Percentiles rank a stretch among this genome's conserved stretches.
phyloP scores from a whole-genome alignment of 2,329 filamentous ascomycete genomes.

The Graphium sp. region DNA sequence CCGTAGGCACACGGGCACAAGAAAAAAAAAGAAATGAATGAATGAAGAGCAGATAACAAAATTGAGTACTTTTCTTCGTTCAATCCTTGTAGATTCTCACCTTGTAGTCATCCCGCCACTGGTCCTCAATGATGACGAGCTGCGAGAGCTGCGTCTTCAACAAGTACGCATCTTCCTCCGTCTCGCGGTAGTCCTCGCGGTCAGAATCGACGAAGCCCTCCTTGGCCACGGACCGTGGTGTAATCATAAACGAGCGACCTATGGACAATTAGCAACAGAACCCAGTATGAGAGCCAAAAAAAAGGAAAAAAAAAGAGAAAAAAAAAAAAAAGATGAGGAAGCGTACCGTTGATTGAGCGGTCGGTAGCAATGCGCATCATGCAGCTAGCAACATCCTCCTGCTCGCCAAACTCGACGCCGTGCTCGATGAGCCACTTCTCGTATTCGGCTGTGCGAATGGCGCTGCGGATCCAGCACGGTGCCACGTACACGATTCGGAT shows the following conservation, averaged over 20 bases:
- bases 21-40: too few species aligned
- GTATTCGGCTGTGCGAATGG: conserved; percentile 19
- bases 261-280: neutral
- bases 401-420: conserved; percentile 21
- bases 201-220: conserved; percentile 21
- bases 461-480: conserved; percentile 21
- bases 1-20: too few species aligned
- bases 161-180: conserved; percentile 17
- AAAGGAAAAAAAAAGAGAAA: neutral
- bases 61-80: neutral
- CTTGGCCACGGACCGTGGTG: conserved; percentile 16
- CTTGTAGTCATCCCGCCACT: conserved; percentile 18
- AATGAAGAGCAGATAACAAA: too few species aligned
- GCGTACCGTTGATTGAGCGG: conserved; percentile 13
- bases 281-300: neutral
- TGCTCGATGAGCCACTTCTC: conserved; percentile 19
- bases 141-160: conserved; percentile 19
- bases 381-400: conserved; percentile 13
- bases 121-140: conserved; percentile 22
- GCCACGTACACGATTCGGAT: conserved; percentile 28
- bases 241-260: conserved; percentile 22
- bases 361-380: conserved; percentile 17
- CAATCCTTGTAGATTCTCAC: conserved; percentile 14
- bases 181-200: conserved; percentile 16
- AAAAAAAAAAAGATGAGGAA: conserved; percentile 2